These are phyloP conservation scores for Colletotrichum gloeosporioides DNA, from an alignment of 2,329 filamentous ascomycete species.

Conservation along the genomic window DNA sequence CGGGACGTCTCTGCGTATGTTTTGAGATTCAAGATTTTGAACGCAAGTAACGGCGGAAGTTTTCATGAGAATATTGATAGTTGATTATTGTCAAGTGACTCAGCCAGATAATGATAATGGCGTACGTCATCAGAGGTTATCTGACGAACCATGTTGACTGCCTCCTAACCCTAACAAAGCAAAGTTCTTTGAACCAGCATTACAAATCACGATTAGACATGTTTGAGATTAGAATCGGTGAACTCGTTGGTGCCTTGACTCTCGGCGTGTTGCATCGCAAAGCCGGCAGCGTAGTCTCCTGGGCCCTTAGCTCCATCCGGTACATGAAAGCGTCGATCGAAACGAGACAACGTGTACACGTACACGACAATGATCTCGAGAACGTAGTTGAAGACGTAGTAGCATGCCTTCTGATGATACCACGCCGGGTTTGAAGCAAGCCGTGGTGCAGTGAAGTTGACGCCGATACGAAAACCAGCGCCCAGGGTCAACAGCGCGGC, in stretches of 20 bases:
- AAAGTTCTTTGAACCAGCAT: too few relatives aligned
- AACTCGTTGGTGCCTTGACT: fast-evolving
- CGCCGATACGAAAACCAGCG: neutral
- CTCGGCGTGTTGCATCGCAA: neutral
- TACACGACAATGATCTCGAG: neutral
- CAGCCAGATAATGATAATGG: too few relatives aligned
- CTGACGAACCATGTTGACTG: too few relatives aligned
- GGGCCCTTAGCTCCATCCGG: neutral
- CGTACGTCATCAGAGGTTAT: too few relatives aligned
- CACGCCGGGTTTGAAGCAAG: neutral
- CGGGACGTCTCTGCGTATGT: too few relatives aligned
- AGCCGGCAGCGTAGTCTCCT: neutral
- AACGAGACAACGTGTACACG: neutral
- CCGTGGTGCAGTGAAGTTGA: neutral
- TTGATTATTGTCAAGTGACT: too few relatives aligned
- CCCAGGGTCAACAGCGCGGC: neutral
- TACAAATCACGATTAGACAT: fast-evolving
- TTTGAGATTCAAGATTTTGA: too few relatives aligned
- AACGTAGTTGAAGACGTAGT: neutral
- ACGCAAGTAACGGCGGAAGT: too few relatives aligned
- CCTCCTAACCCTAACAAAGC: too few relatives aligned
- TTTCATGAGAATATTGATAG: too few relatives aligned
- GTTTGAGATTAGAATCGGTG: fast-evolving
- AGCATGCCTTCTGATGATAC: neutral
- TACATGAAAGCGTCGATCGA: neutral